phyloP scores from a whole-genome alignment of 495 filamentous ascomycete genomes.

The Penicillium herquei region DNA sequence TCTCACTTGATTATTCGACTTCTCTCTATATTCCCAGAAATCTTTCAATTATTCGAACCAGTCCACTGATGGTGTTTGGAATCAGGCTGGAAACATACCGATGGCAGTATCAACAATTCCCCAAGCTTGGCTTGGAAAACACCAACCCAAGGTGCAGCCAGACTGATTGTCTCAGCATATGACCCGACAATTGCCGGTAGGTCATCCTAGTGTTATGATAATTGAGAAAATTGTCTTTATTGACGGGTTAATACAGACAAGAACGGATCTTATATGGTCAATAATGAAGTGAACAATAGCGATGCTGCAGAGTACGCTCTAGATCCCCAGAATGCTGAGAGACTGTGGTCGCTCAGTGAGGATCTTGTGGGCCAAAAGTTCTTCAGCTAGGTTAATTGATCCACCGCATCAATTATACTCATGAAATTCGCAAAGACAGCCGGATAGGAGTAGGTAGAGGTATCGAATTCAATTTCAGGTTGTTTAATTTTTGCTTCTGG shows the following conservation, averaged over 20 bases:
- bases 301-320: not conserved
- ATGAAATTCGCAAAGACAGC: too few species aligned
- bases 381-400: not conserved
- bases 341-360: conserved; percentile 41
- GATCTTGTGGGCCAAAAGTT: conserved; percentile 38
- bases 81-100: not conserved
- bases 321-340: conserved; percentile 37
- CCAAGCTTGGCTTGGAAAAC: not conserved
- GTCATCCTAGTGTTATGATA: not conserved
- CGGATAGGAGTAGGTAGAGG: too few species aligned
- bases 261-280: conserved; percentile 23
- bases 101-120: not conserved
- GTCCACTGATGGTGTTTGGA: too few species aligned
- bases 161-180: conserved; percentile 56
- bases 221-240: not conserved
- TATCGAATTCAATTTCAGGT: too few species aligned
- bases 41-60: too few species aligned
- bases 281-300: conserved; percentile 31
- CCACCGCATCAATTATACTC: too few species aligned
- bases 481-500: too few species aligned
- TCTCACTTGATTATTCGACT: not conserved
- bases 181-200: conserved; percentile 31
- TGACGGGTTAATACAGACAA: not conserved
- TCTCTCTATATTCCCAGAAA: not conserved
- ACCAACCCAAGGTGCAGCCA: conserved; percentile 50